These are phyloP conservation scores for Peronospora belbahrii DNA, from an alignment of 352 stramenopile genomes.

Conservation along the genomic window DNA sequence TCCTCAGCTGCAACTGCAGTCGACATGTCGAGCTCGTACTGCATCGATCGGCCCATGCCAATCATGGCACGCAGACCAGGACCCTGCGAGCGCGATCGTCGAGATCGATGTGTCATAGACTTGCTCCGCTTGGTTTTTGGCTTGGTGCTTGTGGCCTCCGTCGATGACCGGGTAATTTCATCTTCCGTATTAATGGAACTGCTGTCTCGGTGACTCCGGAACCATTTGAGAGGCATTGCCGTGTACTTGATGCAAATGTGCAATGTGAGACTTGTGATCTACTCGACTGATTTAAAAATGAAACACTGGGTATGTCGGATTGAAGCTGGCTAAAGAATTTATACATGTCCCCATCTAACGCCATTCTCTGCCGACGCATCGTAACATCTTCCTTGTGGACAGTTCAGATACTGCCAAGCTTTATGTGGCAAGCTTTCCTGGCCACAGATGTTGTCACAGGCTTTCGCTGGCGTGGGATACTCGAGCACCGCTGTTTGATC, in stretches of 20 bases:
- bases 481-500: conserved; percentile 10
- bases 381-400: conserved; percentile 17
- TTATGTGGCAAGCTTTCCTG: neutral
- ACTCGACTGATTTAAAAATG: conserved; percentile 15
- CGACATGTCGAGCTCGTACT: conserved; percentile 9
- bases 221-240: conserved; percentile 24
- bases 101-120: neutral
- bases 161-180: conserved; percentile 1
- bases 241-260: neutral
- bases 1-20: conserved; percentile 7
- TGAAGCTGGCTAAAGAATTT: conserved; percentile 1
- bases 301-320: neutral
- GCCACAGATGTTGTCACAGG: conserved; percentile 9
- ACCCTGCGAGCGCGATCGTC: conserved; percentile 17
- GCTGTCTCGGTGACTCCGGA: conserved; percentile 12
- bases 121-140: conserved; percentile 14
- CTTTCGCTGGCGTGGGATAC: conserved; percentile 14
- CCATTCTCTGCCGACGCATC: conserved; percentile 5
- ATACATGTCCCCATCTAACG: conserved; percentile 13
- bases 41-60: conserved; percentile 1
- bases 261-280: conserved; percentile 9
- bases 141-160: conserved; percentile 2
- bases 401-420: conserved; percentile 8
- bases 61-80: conserved; percentile 10
- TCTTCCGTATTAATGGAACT: conserved; percentile 8